Conservation (phyloP, 2,329 filamentous ascomycete species). For the Metarhizium guizhouense region DNA sequence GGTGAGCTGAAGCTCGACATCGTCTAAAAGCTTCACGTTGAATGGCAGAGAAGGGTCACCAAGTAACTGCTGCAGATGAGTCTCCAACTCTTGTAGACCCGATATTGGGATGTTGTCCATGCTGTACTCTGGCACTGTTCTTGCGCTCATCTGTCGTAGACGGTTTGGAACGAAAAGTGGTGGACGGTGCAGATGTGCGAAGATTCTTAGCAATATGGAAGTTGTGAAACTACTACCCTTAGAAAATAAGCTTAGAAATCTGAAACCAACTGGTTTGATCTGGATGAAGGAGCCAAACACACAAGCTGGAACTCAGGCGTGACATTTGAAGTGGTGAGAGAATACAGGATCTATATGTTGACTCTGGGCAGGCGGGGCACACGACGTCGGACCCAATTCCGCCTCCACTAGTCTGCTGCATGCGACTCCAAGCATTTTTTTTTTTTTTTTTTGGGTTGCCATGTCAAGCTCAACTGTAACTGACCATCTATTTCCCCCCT, state of each 20-base stretch:
- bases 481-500: too few relatives aligned
- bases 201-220: neutral
- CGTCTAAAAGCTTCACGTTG: constrained; percentile 44
- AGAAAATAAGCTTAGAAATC: neutral
- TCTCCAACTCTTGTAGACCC: constrained; percentile 43
- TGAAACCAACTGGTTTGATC: too few relatives aligned
- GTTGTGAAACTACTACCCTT: neutral
- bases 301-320: too few relatives aligned
- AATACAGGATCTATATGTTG: neutral
- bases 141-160: constrained; percentile 16
- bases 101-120: constrained; percentile 37
- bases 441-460: neutral
- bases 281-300: too few relatives aligned
- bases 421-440: neutral
- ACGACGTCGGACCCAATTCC: neutral
- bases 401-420: constrained; percentile 2
- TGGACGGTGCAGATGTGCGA: neutral
- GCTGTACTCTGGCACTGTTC: constrained; percentile 27
- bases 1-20: constrained; percentile 50
- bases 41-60: constrained; percentile 32
- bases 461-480: neutral
- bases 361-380: neutral
- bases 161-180: neutral
- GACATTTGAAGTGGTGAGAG: too few relatives aligned
- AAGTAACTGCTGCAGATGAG: constrained; percentile 43